Evolutionary conservation across 2,329 filamentous ascomycete genomes (phyloP).

Genomic region (Hirsutella thompsonii): DNA sequence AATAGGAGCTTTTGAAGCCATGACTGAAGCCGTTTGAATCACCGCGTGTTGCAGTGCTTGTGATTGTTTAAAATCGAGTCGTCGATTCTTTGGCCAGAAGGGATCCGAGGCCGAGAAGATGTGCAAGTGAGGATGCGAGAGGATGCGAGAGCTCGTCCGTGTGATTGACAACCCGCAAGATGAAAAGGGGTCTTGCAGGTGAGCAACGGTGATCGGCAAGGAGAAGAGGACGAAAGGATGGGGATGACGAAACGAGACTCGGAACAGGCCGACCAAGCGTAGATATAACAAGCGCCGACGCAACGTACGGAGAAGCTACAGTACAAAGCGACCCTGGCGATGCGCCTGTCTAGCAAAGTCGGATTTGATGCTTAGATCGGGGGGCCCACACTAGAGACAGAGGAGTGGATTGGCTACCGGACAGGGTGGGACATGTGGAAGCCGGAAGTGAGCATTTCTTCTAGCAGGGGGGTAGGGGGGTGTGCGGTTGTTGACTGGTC

Average conservation of each 20-base stretch:
- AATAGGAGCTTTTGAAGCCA: conserved; percentile 6
- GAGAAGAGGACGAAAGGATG: not conserved
- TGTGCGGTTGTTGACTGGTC: too few species aligned
- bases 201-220: not conserved
- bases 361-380: not conserved
- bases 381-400: not conserved
- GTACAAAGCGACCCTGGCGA: not conserved
- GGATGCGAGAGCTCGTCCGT: not conserved
- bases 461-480: too few species aligned
- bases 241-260: not conserved
- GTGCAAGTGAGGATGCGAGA: not conserved
- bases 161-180: not conserved
- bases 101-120: not conserved
- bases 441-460: too few species aligned
- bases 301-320: not conserved
- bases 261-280: not conserved
- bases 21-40: too few species aligned
- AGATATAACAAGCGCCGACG: not conserved
- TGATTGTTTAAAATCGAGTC: too few species aligned
- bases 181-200: not conserved
- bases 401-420: not conserved
- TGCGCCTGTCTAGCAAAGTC: not conserved
- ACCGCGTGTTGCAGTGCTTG: too few species aligned
- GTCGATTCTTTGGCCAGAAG: too few species aligned
- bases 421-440: too few species aligned